These are phyloP conservation scores for Sarcodon aspratus DNA, from an alignment of 768 basidiomycete species.

Conservation along the genomic window DNA sequence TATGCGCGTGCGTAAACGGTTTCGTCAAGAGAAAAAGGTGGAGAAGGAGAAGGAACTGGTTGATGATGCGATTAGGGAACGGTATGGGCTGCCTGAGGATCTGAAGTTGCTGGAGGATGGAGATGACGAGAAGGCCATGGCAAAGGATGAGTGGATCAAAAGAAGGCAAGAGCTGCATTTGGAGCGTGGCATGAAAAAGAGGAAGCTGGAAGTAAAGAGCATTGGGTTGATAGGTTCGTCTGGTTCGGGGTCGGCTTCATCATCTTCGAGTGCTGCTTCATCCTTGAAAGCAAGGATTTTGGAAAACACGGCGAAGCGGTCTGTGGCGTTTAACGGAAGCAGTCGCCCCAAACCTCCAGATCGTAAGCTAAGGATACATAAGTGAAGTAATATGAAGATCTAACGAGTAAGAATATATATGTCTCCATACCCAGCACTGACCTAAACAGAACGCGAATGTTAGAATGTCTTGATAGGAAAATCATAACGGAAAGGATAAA, in stretches of 20 bases:
- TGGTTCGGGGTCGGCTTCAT: neutral
- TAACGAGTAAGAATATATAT: neutral
- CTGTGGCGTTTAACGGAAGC: too few species aligned
- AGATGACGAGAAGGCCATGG: constrained; percentile 44
- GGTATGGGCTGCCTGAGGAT: constrained; percentile 67
- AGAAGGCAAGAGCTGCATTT: constrained; percentile 35
- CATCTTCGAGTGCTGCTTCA: neutral
- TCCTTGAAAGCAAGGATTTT: neutral
- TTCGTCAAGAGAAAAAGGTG: constrained; percentile 80
- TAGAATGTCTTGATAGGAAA: neutral
- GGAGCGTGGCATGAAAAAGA: constrained; percentile 34
- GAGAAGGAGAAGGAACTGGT: constrained; percentile 53
- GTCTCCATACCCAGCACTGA: neutral
- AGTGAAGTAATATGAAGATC: constrained; percentile 8
- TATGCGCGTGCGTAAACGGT: constrained; percentile 60
- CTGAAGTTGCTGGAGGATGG: constrained; percentile 59
- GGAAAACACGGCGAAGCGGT: neutral
- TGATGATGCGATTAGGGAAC: constrained; percentile 62
- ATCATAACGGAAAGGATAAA: constrained; percentile 27
- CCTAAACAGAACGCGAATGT: neutral
- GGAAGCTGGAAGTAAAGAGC: constrained; percentile 19
- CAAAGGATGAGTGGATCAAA: constrained; percentile 51
- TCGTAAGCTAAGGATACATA: neutral
- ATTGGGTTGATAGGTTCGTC: neutral
- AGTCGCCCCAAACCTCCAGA: too few species aligned